Base-by-base conservation (phyloP, 352 stramenopile species). In the Elongisporangium prolatum region DNA sequence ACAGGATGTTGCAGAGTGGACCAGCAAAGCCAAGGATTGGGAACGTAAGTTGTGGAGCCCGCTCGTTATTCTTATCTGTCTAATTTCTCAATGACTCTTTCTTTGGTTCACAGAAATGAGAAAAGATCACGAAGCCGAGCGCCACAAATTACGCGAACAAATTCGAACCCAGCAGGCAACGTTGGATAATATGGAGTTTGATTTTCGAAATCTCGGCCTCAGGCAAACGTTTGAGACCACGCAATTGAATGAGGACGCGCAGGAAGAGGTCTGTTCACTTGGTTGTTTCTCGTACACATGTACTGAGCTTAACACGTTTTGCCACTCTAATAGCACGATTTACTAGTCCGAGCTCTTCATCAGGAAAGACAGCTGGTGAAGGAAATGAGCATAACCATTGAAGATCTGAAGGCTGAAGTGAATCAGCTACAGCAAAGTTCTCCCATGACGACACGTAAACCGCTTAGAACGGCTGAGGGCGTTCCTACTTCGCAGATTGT, bases 151-250 rank as follows among this genome's bases (percentile, higher is more conserved):
- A 17, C 66, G 67, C 3, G 64, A 72, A 14, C 80, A 92, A 50
- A 84, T 90, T 55, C 77, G 71, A 50, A 67, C 79, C 4, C 82
- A 90, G 53, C 82, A 90, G 40, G 37, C 72, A 17, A 57, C 58
- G 28, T 69, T 92, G 20, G 82, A 92, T 24, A 85, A 86, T 48
- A 65, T 87, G 47, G 71, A 80, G 65, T 63, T 61, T 16, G 77
- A 87, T 51, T 61, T 80, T 9, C 68, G 69, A 21, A 47, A 59
- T 2, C 2, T 17, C 17, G 21, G 48, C 48, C 3, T 47, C 5
- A 28, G 40, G 16, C 1, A 18, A 54, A 13, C 57, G 34, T 10
- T 60, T 54, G 25, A 62, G 2, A 21, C 38, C 4, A 24, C 58
- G 16, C 48, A 11, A 22, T 25, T 47, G 0, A 34, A 55, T 21